Conservation (phyloP, 208 protist species). For the Crithidia mellificae region DNA sequence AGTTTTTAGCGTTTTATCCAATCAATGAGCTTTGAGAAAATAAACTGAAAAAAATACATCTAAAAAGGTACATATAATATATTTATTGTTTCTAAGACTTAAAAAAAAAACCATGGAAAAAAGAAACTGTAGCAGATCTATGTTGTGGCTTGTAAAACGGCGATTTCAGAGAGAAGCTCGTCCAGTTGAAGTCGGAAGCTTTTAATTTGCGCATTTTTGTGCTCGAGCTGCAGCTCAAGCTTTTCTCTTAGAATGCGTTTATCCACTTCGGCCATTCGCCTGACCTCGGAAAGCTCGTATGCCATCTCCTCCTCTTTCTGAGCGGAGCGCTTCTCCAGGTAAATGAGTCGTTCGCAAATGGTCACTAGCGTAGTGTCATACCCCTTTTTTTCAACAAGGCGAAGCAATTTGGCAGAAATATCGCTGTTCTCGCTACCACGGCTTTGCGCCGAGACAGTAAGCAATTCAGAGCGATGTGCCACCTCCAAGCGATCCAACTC, state of each 20-base stretch:
- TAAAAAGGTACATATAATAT: neutral
- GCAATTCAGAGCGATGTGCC: conserved; percentile 43
- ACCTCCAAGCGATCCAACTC: conserved; percentile 50
- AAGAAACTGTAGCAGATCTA: conserved; percentile 19
- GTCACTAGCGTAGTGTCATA: conserved; percentile 51
- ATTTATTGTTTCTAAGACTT: neutral
- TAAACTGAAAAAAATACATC: no score
- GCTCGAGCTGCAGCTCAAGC: conserved; percentile 59
- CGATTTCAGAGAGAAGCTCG: conserved; percentile 52
- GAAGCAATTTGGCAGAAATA: conserved; percentile 16
- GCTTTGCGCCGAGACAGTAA: conserved; percentile 22
- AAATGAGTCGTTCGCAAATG: conserved; percentile 60
- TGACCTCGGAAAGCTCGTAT: conserved; percentile 58
- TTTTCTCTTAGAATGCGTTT: conserved; percentile 57
- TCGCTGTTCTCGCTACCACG: conserved; percentile 5
- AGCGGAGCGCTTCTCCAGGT: conserved; percentile 58
- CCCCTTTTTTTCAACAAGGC: conserved; percentile 24
- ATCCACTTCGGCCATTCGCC: conserved; percentile 70
- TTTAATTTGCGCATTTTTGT: conserved; percentile 87
- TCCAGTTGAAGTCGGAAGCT: conserved; percentile 75
- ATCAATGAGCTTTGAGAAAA: no score
- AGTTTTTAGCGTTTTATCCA: no score
- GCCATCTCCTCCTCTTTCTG: conserved; percentile 64
- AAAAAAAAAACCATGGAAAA: conserved; percentile 6
- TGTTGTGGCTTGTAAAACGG: conserved; percentile 22